Percentiles rank a stretch among this genome's conserved stretches.
These are phyloP conservation scores for Aspergillus fumigatiaffinis DNA, from an alignment of 2,329 filamentous ascomycete genomes.

Conservation along the genomic window DNA sequence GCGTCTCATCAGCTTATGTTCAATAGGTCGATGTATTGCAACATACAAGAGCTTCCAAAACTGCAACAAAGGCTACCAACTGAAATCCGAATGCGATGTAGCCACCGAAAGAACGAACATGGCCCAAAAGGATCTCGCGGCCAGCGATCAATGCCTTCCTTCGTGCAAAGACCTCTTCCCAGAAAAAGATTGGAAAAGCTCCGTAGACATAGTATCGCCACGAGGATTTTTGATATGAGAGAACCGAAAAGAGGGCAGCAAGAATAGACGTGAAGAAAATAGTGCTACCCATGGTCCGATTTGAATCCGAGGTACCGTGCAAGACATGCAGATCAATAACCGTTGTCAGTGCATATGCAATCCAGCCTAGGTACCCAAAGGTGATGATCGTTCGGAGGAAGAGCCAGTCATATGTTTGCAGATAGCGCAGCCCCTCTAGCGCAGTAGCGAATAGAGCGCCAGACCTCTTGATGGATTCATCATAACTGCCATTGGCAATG, in stretches of 20 bases:
- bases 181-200: constrained; percentile 89
- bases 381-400: constrained; percentile 89
- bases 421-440: constrained; percentile 80
- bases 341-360: constrained; percentile 83
- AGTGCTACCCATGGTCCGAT: constrained; percentile 57
- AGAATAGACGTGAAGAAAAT: constrained; percentile 71
- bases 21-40: neutral
- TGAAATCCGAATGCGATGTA: constrained; percentile 61
- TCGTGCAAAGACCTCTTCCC: constrained; percentile 88
- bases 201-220: constrained; percentile 85
- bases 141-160: constrained; percentile 67
- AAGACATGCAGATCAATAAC: constrained; percentile 87
- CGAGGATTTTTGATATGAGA: constrained; percentile 75
- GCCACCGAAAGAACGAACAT: constrained; percentile 60
- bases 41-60: constrained; percentile 74
- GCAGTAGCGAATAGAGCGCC: constrained; percentile 71
- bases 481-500: constrained; percentile 63
- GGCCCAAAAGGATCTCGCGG: constrained; percentile 62
- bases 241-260: constrained; percentile 71
- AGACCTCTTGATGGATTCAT: constrained; percentile 75
- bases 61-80: constrained; percentile 61
- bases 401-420: constrained; percentile 98
- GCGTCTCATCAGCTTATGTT: neutral
- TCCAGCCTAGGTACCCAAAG: constrained; percentile 89
- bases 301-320: constrained; percentile 62